Percentiles rank a stretch among this genome's conserved stretches.
phyloP scores from a whole-genome alignment of 768 basidiomycete genomes.

The Russula brevipes region DNA sequence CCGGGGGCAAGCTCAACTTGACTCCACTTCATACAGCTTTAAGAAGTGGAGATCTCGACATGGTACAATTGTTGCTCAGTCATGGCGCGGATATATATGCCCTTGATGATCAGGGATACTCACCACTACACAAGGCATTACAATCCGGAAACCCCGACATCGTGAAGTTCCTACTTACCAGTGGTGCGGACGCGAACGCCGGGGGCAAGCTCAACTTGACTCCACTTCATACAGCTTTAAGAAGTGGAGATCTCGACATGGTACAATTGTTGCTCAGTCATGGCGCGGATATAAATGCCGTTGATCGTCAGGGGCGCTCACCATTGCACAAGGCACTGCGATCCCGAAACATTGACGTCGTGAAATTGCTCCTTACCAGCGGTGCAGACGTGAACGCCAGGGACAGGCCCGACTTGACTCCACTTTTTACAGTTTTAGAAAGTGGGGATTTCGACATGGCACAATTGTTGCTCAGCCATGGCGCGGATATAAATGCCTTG shows the following conservation, averaged over 20 bases:
- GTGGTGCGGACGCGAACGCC: not conserved
- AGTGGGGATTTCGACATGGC: too few relatives aligned
- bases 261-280: not conserved
- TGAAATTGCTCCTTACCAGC: too few relatives aligned
- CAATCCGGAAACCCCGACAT: not conserved
- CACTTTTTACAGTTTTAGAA: too few relatives aligned
- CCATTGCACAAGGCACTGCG: not conserved
- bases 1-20: too few relatives aligned
- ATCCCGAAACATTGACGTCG: too few relatives aligned
- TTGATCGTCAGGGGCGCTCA: not conserved
- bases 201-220: not conserved
- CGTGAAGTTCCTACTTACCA: not conserved
- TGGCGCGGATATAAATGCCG: not conserved
- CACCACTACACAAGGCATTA: not conserved
- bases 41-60: too few relatives aligned
- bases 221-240: not conserved
- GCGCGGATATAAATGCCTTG: too few relatives aligned
- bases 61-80: too few relatives aligned
- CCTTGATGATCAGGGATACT: not conserved
- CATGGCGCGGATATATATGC: not conserved
- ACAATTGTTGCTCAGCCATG: too few relatives aligned
- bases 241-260: not conserved
- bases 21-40: too few relatives aligned
- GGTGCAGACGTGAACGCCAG: too few relatives aligned
- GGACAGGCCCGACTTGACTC: too few relatives aligned